Conservation (phyloP, 2,329 filamentous ascomycete genomes). For the Cryphonectria carpinicola region DNA sequence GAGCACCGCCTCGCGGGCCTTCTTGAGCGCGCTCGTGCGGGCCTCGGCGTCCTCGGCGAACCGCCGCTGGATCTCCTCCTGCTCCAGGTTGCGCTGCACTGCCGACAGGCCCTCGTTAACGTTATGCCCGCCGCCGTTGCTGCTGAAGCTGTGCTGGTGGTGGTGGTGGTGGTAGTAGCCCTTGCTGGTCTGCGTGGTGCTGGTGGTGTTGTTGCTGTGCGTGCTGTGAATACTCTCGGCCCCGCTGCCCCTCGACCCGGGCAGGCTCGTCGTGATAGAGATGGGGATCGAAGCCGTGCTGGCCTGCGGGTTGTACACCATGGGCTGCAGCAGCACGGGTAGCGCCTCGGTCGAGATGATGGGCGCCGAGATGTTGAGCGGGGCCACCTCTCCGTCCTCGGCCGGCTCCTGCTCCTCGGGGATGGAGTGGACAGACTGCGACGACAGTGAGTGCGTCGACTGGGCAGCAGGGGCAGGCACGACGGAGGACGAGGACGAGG, state of each 20-base stretch:
- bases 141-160: slow-evolving; percentile 2
- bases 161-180: not conserved
- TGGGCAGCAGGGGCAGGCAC: not conserved
- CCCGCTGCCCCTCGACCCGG: slow-evolving; percentile 18
- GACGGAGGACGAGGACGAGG: not conserved
- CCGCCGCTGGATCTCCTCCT: slow-evolving; percentile 58
- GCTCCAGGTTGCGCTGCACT: slow-evolving; percentile 61
- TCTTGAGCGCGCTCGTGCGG: slow-evolving; percentile 57
- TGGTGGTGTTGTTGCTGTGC: slow-evolving; percentile 4
- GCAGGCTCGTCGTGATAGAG: slow-evolving; percentile 31
- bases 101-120: slow-evolving; percentile 55
- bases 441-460: slow-evolving; percentile 28
- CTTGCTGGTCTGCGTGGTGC: not conserved
- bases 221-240: slow-evolving; percentile 14
- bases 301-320: slow-evolving; percentile 55
- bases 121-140: slow-evolving; percentile 28
- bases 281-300: slow-evolving; percentile 27
- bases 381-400: slow-evolving; percentile 11
- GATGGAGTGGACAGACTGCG: slow-evolving; percentile 16
- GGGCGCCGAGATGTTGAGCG: slow-evolving; percentile 52
- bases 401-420: slow-evolving; percentile 10
- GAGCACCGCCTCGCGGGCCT: slow-evolving; percentile 64
- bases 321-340: slow-evolving; percentile 59
- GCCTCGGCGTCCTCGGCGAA: slow-evolving; percentile 62
- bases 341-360: slow-evolving; percentile 52